phyloP scores from a whole-genome alignment of 345 rosid genomes.

The Salix brachista region DNA sequence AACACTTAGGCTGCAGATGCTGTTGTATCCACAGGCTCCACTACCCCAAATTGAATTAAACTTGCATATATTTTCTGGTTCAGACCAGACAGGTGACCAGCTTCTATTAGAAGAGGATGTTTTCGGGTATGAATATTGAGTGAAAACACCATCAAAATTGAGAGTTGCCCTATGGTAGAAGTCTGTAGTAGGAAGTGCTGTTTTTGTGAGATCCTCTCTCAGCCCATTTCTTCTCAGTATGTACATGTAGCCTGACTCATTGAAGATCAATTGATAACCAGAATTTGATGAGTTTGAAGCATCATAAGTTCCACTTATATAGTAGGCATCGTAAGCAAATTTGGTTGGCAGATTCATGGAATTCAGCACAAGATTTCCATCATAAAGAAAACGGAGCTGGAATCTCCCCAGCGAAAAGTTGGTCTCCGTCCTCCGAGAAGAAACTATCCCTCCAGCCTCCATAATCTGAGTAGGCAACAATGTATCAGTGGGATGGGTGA shows the following conservation, averaged over 20 bases:
- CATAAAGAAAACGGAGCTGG: neutral
- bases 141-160: neutral
- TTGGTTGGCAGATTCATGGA: neutral
- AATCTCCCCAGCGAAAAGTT: slow-evolving; percentile 6
- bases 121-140: neutral
- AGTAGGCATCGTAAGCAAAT: neutral
- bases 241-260: slow-evolving; percentile 5
- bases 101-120: neutral
- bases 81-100: neutral
- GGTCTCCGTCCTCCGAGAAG: neutral
- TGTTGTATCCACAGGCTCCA: slow-evolving; percentile 36
- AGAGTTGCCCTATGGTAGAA: neutral
- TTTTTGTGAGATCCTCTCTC: too few relatives aligned
- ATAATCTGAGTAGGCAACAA: neutral
- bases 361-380: slow-evolving; percentile 1
- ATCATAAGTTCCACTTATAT: neutral
- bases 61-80: slow-evolving; percentile 27
- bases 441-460: neutral
- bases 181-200: neutral
- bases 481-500: neutral
- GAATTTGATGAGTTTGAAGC: neutral
- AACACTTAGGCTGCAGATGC: slow-evolving; percentile 18
- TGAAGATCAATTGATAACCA: neutral
- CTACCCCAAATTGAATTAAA: neutral
- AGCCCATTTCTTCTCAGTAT: neutral